Evolutionary conservation across 2,329 filamentous ascomycete species (phyloP).

Genomic region (Xylaria sp.): DNA sequence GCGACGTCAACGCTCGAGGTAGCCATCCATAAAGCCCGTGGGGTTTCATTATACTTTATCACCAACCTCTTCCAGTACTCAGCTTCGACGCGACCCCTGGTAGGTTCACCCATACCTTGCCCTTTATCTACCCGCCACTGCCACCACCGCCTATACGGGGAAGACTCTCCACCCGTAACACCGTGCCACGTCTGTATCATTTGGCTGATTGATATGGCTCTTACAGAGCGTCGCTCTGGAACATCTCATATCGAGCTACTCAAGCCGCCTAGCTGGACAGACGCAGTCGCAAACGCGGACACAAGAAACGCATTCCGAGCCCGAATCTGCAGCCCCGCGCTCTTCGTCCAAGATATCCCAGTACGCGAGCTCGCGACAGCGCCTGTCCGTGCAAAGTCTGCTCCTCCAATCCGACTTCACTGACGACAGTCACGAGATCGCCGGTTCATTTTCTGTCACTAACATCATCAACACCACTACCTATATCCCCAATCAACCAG

Average conservation of each 20-base stretch:
- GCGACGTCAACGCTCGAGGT: conserved; percentile 41
- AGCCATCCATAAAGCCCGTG: conserved; percentile 44
- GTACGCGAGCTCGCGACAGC: conserved; percentile 49
- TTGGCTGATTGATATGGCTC: neutral
- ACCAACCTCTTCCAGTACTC: conserved; percentile 46
- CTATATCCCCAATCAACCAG: neutral
- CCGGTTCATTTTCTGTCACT: conserved; percentile 16
- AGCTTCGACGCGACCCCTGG: conserved; percentile 47
- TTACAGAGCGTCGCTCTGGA: conserved; percentile 46
- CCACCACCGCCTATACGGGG: neutral
- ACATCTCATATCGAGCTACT: conserved; percentile 46
- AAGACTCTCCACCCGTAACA: neutral
- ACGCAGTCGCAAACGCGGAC: neutral
- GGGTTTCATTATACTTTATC: conserved; percentile 47
- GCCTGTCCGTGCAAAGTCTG: conserved; percentile 55
- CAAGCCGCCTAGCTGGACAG: conserved; percentile 43
- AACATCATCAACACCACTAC: neutral
- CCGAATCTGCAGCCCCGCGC: conserved; percentile 37
- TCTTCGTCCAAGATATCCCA: conserved; percentile 44
- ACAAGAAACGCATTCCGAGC: conserved; percentile 40
- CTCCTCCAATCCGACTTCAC: conserved; percentile 55
- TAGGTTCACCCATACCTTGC: conserved; percentile 27
- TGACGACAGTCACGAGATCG: conserved; percentile 54
- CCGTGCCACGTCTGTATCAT: neutral
- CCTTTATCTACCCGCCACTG: neutral